phyloP scores from a whole-genome alignment of 257 asterid genomes.

The Solanum megistacrolobum region DNA sequence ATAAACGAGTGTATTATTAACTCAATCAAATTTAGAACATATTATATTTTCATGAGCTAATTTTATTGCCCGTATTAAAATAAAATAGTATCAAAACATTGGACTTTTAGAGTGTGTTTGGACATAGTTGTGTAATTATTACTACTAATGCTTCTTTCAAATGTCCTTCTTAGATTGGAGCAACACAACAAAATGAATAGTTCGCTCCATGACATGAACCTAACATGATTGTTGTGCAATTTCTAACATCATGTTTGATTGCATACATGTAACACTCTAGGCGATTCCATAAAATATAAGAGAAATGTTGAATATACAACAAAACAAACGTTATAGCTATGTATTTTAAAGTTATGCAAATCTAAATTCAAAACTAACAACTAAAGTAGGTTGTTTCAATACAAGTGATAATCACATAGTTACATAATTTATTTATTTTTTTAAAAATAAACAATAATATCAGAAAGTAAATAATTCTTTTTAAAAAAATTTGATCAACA shows the following conservation, averaged over 20 bases:
- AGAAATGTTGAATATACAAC: neutral
- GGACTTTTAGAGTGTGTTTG: neutral
- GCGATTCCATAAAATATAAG: neutral
- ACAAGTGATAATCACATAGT: neutral
- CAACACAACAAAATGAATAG: neutral
- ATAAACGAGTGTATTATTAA: no score
- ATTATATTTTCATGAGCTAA: neutral
- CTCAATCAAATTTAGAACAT: neutral
- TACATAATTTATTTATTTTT: no score
- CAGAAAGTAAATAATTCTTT: no score
- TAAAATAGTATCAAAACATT: neutral
- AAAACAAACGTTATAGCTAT: no score
- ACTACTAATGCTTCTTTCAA: neutral
- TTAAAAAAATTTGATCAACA: no score
- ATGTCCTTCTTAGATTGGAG: neutral
- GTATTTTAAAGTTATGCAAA: neutral
- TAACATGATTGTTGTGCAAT: neutral
- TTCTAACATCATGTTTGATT: neutral
- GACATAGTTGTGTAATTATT: neutral
- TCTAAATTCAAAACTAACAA: neutral
- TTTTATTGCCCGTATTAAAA: no score
- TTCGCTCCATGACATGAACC: neutral
- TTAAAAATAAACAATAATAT: no score
- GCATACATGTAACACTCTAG: neutral
- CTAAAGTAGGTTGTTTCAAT: neutral